Percentiles rank a stretch among this genome's conserved stretches.
Evolutionary conservation across 352 stramenopile genomes (phyloP).

Genomic region (Phytophthora foliorum): DNA sequence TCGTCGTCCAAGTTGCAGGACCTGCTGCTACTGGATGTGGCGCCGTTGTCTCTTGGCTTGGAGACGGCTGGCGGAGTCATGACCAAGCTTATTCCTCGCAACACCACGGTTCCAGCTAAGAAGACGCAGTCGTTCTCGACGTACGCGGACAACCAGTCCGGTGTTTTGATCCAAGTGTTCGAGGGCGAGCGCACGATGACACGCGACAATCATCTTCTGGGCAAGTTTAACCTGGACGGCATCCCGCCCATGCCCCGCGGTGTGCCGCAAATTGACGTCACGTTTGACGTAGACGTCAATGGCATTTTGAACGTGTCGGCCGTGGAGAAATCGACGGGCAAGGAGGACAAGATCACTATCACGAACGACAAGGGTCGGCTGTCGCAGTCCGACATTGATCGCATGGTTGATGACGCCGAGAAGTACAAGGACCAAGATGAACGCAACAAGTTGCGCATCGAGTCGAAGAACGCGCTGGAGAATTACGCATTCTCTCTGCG

Average conservation of each 20-base stretch:
- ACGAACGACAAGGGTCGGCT: conserved; percentile 98
- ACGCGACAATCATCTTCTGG: conserved; percentile 91
- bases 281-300: conserved; percentile 89
- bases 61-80: conserved; percentile 91
- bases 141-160: conserved; percentile 86
- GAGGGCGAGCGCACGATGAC: conserved; percentile 96
- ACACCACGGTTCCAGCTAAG: conserved; percentile 89
- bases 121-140: conserved; percentile 90
- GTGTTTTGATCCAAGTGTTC: conserved; percentile 90
- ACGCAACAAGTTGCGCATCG: conserved; percentile 95
- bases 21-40: conserved; percentile 89
- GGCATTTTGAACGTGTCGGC: conserved; percentile 96
- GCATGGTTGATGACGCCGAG: conserved; percentile 98
- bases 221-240: conserved; percentile 86
- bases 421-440: conserved; percentile 98
- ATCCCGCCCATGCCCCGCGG: conserved; percentile 90
- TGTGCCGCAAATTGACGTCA: conserved; percentile 90
- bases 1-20: conserved; percentile 87
- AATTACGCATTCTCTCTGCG: conserved; percentile 96
- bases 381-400: conserved; percentile 97
- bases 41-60: conserved; percentile 84
- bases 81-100: conserved; percentile 85
- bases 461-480: conserved; percentile 97
- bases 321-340: conserved; percentile 96
- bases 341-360: conserved; percentile 98